Evolutionary conservation across 2,329 filamentous ascomycete genomes (phyloP).

Genomic region (Pseudophaeomoniella oleicola): DNA sequence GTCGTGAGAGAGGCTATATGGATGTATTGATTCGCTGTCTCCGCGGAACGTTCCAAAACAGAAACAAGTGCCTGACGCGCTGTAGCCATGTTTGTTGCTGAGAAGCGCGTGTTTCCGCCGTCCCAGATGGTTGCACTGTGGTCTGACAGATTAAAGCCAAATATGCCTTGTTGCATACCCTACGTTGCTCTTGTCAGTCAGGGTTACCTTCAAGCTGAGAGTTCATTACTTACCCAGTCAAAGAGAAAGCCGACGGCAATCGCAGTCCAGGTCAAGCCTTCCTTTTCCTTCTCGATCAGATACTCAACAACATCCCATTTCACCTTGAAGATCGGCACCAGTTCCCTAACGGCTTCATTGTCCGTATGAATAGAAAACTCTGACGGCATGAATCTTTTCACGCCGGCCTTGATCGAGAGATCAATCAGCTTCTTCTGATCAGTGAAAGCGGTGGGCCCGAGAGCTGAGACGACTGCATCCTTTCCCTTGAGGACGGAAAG

Average conservation of each 20-base stretch:
- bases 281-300: constrained; percentile 31
- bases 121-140: constrained; percentile 14
- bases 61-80: constrained; percentile 16
- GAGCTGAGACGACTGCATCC: constrained; percentile 17
- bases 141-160: constrained; percentile 17
- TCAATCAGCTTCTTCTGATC: constrained; percentile 19
- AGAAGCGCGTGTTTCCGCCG: constrained; percentile 9
- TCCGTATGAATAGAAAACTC: constrained; percentile 18
- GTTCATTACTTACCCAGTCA: constrained; percentile 34
- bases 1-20: constrained; percentile 42
- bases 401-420: constrained; percentile 16
- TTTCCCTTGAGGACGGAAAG: constrained; percentile 14
- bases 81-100: constrained; percentile 8
- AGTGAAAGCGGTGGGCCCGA: constrained; percentile 7
- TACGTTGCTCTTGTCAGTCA: too few species aligned
- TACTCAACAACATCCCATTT: constrained; percentile 31
- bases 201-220: too few species aligned
- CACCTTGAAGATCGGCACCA: constrained; percentile 12
- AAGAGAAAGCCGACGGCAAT: constrained; percentile 46
- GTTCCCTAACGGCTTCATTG: constrained; percentile 11
- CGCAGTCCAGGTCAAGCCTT: constrained; percentile 43
- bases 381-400: constrained; percentile 19
- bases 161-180: constrained; percentile 11
- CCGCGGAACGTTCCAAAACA: constrained; percentile 32
- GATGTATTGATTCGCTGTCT: constrained; percentile 45